Evolutionary conservation across 2,329 filamentous ascomycete genomes (phyloP).

Genomic region (Coccinonectria pachysandricola): DNA sequence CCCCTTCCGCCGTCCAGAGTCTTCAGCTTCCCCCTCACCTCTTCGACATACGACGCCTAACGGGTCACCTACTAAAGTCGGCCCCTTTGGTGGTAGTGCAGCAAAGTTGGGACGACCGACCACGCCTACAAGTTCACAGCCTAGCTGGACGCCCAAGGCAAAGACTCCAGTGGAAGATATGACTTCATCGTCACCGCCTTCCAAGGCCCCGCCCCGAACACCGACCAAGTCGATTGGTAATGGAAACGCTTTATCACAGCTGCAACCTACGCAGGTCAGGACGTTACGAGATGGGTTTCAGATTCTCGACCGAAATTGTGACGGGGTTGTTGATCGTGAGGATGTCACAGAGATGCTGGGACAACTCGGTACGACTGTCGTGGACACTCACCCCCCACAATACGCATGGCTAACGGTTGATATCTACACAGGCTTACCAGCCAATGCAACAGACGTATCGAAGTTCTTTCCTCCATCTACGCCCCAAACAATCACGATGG

Average conservation of each 20-base stretch:
- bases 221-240: constrained; percentile 28
- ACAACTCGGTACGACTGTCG: constrained; percentile 63
- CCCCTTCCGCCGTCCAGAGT: constrained; percentile 52
- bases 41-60: constrained; percentile 56
- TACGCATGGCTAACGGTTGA: constrained; percentile 3
- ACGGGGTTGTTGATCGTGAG: constrained; percentile 70
- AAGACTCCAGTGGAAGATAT: constrained; percentile 20
- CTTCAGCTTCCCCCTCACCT: constrained; percentile 54
- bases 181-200: constrained; percentile 28
- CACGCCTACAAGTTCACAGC: constrained; percentile 27
- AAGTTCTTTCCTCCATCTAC: constrained; percentile 71
- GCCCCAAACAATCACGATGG: constrained; percentile 67
- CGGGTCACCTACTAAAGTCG: constrained; percentile 45
- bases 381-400: no score
- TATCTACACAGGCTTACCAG: constrained; percentile 54
- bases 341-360: constrained; percentile 81
- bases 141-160: constrained; percentile 29
- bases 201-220: constrained; percentile 21
- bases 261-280: constrained; percentile 74
- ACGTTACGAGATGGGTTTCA: constrained; percentile 89
- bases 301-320: constrained; percentile 81
- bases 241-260: constrained; percentile 53
- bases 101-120: constrained; percentile 31
- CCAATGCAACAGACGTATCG: constrained; percentile 59
- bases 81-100: constrained; percentile 14